phyloP scores from a whole-genome alignment of 75 land plant genomes.

The Selaginella tamariscina region DNA sequence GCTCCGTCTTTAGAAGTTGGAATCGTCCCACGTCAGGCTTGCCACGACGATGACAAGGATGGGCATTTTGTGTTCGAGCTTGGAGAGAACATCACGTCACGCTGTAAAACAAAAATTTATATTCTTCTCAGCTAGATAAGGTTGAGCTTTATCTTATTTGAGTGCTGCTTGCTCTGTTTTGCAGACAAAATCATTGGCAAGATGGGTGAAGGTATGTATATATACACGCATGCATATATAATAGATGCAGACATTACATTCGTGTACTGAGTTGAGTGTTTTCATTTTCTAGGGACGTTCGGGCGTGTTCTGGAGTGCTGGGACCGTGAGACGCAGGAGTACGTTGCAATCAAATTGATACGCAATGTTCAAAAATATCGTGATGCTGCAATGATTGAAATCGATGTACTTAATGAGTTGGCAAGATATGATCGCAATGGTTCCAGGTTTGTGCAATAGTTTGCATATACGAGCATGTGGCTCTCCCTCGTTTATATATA shows the following conservation, averaged over 20 bases:
- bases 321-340: conserved; percentile 3
- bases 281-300: neutral
- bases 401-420: neutral
- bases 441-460: neutral
- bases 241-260: neutral
- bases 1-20: neutral
- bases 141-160: too few species aligned
- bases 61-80: conserved; percentile 85
- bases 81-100: conserved; percentile 88
- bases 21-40: conserved; percentile 16
- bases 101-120: conserved; percentile 44
- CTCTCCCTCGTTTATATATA: too few species aligned
- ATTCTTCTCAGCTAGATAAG: too few species aligned
- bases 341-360: conserved; percentile 4
- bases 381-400: conserved; percentile 13
- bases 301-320: conserved; percentile 12
- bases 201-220: conserved; percentile 3
- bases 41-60: conserved; percentile 91
- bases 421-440: conserved; percentile 1
- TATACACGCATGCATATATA: too few species aligned
- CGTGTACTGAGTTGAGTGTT: neutral
- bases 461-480: too few species aligned
- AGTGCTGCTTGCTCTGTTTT: neutral
- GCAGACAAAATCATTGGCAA: neutral
- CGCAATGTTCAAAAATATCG: conserved; percentile 7